Conservation (phyloP, 371 early-diverging fungal genomes). For the Rhizopus microsporus region DNA sequence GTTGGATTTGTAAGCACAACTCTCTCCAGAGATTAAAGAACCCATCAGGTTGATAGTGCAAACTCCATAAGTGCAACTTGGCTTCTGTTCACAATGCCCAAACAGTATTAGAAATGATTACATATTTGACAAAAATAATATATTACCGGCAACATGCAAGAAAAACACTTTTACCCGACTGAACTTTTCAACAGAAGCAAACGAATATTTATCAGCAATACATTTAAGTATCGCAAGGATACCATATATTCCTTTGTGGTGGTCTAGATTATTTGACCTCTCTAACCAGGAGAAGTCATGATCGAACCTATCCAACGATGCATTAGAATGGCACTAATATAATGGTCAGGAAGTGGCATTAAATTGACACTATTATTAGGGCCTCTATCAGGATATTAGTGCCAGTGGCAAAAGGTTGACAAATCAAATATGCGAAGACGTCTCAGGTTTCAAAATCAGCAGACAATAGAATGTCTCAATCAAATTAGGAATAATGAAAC, state of each 20-base stretch:
- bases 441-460: slow-evolving; percentile 7
- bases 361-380: too few relatives aligned
- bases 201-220: slow-evolving; percentile 13
- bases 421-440: neutral
- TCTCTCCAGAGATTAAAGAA: slow-evolving; percentile 17
- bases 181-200: slow-evolving; percentile 11
- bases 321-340: too few relatives aligned
- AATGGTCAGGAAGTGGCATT: too few relatives aligned
- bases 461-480: slow-evolving; percentile 11
- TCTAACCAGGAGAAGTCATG: too few relatives aligned
- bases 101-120: neutral
- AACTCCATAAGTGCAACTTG: slow-evolving; percentile 14
- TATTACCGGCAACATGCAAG: slow-evolving; percentile 17
- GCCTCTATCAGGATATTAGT: too few relatives aligned
- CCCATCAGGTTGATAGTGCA: slow-evolving; percentile 12
- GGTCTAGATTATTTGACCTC: slow-evolving; percentile 4
- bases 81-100: slow-evolving; percentile 9
- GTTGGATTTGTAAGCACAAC: slow-evolving; percentile 2
- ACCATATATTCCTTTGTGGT: slow-evolving; percentile 11
- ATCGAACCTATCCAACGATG: too few relatives aligned
- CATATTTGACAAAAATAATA: slow-evolving; percentile 7
- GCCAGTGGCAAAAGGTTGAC: slow-evolving; percentile 6
- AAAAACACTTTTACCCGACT: slow-evolving; percentile 15
- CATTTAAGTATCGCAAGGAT: slow-evolving; percentile 13
- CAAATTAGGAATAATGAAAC: slow-evolving; percentile 12